Base-by-base conservation (phyloP, 139 green algal species). In the Chlamydomonas eustigma region DNA sequence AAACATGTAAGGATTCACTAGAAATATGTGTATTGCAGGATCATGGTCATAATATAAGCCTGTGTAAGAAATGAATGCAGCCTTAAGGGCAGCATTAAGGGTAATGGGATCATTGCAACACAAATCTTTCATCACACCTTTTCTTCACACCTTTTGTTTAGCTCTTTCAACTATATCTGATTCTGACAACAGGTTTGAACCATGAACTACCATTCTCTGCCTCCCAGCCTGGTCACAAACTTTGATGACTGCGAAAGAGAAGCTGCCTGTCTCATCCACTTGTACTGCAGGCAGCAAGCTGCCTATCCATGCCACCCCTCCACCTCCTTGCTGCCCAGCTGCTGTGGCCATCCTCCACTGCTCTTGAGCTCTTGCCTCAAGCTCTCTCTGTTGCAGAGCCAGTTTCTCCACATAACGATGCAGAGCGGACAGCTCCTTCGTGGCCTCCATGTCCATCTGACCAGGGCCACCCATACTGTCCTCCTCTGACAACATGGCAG, bases 131-230 rank as follows among this genome's bases (percentile, higher is more conserved):
- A n/a, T n/a, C 44, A 18, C 44, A 58, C 44, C 12, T 58, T 50
- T 24, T 32, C 64, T 24, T 36, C 80, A 1, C 76, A 82, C 81
- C 81, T 87, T 78, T 31, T 67, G 51, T 64, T 83, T 81, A 37
- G 80, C 58, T 0, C 79, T 76, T 71, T 89, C 81, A 35, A 88
- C 51, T 1, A 91, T 74, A 70, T 81, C 73, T 0, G 35, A 78
- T 69, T 92, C 83, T 6, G 71, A 83, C 44, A 64, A 63, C 35
- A 86, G 80, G 73, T 91, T 92, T n/a, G 74, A 73, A 2, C 90
- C 90, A 0, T 90, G 83, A 37, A 94, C 68, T 28, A 94, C 39
- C 64, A 94, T 86, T 66, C 83, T 81, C 78, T 91, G 82, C 37
- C 74, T 76, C n/a, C 78, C 76, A 87, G 71, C 30, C 37, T 69